Evolutionary conservation across 164 flowering plant genomes (phyloP).

Genomic region (Magnolia officinalis): DNA sequence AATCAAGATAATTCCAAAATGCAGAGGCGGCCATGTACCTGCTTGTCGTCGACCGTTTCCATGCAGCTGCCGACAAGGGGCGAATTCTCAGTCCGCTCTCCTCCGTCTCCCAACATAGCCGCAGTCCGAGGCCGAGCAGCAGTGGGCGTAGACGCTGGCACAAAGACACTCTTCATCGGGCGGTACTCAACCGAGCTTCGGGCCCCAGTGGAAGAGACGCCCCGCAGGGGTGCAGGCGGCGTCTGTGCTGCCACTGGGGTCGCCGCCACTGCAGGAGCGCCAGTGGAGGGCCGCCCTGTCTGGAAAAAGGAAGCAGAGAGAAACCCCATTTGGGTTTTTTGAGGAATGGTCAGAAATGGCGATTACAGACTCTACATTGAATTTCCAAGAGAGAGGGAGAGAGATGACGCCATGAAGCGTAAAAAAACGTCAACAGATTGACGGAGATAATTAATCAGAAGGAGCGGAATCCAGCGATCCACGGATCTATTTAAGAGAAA

Average conservation of each 20-base stretch:
- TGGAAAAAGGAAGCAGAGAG: slow-evolving; percentile 28
- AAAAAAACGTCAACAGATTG: neutral
- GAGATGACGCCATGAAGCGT: neutral
- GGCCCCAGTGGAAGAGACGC: slow-evolving; percentile 42
- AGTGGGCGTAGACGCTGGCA: slow-evolving; percentile 41
- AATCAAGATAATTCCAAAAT: neutral
- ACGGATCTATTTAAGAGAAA: neutral
- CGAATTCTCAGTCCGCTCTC: slow-evolving; percentile 36
- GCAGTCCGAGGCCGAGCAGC: slow-evolving; percentile 33
- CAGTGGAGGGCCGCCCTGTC: slow-evolving; percentile 21
- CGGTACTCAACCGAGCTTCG: slow-evolving; percentile 47
- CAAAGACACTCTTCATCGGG: slow-evolving; percentile 50
- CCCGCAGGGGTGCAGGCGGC: slow-evolving; percentile 48
- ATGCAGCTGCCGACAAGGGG: slow-evolving; percentile 47
- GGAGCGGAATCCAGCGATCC: neutral
- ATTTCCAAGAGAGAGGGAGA: neutral
- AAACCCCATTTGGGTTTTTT: slow-evolving; percentile 11
- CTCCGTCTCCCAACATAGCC: slow-evolving; percentile 48
- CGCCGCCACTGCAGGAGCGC: slow-evolving; percentile 29
- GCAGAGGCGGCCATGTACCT: slow-evolving; percentile 31
- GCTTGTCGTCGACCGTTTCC: slow-evolving; percentile 46
- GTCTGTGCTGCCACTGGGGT: slow-evolving; percentile 45
- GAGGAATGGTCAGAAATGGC: neutral
- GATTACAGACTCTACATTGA: neutral
- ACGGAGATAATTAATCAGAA: neutral